A percentile compares a stretch with the other conserved stretches of the same genome.
Conservation (phyloP, 768 basidiomycete genomes). For the Macrolepiota fuliginosa region DNA sequence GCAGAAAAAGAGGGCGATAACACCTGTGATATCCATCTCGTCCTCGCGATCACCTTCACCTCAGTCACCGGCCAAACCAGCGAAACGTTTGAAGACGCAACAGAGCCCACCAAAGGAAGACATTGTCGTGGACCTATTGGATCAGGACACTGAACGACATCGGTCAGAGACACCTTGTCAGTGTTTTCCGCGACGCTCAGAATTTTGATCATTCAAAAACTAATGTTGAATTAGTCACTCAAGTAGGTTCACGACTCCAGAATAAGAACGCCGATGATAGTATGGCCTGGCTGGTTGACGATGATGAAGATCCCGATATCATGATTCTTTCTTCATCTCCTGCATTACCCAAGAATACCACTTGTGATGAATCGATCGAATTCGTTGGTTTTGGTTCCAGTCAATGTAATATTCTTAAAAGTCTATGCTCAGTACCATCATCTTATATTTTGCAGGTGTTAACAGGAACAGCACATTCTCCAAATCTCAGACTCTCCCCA, state of each 20-base stretch:
- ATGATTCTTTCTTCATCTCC: slow-evolving; percentile 55
- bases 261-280: slow-evolving; percentile 27
- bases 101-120: slow-evolving; percentile 1
- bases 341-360: slow-evolving; percentile 13
- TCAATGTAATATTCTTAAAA: background rate
- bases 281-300: slow-evolving; percentile 66
- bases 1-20: background rate
- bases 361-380: slow-evolving; percentile 25
- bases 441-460: background rate
- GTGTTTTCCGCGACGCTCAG: background rate
- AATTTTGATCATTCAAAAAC: background rate
- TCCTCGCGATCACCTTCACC: background rate
- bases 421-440: background rate
- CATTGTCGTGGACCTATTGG: background rate
- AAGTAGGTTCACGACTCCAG: slow-evolving; percentile 2
- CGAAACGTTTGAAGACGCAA: background rate
- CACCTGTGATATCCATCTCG: background rate
- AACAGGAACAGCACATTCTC: background rate
- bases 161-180: slow-evolving; percentile 2
- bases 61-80: background rate
- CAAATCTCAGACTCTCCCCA: background rate
- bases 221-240: background rate
- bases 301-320: slow-evolving; percentile 61
- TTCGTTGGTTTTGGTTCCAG: slow-evolving; percentile 16
- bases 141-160: background rate